phyloP scores from a whole-genome alignment of 495 filamentous ascomycete genomes.

The Talaromyces wortmannii region DNA sequence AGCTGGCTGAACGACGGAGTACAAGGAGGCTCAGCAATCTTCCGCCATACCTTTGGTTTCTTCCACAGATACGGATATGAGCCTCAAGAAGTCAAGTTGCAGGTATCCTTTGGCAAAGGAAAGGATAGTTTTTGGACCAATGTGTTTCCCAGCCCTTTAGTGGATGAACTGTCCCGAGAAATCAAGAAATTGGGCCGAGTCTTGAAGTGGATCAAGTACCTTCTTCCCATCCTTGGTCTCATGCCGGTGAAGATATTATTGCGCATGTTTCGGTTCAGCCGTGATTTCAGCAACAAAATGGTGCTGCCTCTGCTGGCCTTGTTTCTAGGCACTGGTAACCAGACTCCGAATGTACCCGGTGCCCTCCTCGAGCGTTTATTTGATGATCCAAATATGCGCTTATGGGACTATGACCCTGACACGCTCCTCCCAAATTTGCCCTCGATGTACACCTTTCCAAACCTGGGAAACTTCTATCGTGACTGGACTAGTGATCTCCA shows the following conservation, averaged over 20 bases:
- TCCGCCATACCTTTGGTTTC: conserved; percentile 77
- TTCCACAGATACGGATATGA: conserved; percentile 62
- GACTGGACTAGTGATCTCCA: conserved; percentile 59
- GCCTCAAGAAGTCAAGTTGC: conserved; percentile 64
- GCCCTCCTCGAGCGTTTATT: conserved; percentile 72
- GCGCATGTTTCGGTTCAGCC: conserved; percentile 62
- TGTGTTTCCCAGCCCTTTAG: conserved; percentile 63
- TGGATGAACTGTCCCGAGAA: conserved; percentile 55
- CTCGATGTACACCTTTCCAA: conserved; percentile 77
- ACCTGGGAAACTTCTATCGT: conserved; percentile 63
- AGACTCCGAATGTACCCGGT: conserved; percentile 68
- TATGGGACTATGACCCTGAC: conserved; percentile 71
- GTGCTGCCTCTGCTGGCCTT: conserved; percentile 69
- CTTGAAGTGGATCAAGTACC: conserved; percentile 60
- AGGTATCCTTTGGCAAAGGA: conserved; percentile 77
- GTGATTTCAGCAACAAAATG: conserved; percentile 69
- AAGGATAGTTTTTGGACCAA: conserved; percentile 73
- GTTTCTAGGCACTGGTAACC: conserved; percentile 75
- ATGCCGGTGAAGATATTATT: conserved; percentile 67
- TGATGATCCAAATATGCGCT: conserved; percentile 63
- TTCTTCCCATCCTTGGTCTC: conserved; percentile 64
- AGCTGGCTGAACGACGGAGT: conserved; percentile 82
- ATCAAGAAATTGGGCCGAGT: conserved; percentile 60
- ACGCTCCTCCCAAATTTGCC: conserved; percentile 63
- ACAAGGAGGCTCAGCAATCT: conserved; percentile 72